Evolutionary conservation across 2,329 filamentous ascomycete genomes (phyloP), one percentile per base, ranked within the genome.

Genomic region (Clarireedia sp.): DNA sequence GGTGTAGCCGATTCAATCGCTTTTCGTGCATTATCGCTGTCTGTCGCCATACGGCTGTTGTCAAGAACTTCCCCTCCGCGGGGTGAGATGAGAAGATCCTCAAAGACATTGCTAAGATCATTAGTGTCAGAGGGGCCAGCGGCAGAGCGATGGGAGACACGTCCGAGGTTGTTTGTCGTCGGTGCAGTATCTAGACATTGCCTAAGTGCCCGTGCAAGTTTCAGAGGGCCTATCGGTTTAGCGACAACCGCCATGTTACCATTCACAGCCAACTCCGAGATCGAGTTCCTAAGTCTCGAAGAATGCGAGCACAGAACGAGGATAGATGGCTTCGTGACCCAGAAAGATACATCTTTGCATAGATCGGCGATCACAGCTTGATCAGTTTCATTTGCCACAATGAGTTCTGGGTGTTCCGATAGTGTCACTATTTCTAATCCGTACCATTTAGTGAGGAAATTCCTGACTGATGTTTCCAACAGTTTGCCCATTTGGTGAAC

Each of bases 151-250:
- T 57, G 57, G 1, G 63, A 64, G 7, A 64, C 66, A 2, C 19
- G 9, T 12, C 24, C 44, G 3, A 8, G 29, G 37, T 46, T 21
- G 7, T 17, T 19, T 29, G 38, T 14, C 21, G 40, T 44, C 9
- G 58, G 48, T 17, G 58, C 48, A 21, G 61, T 61, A 33, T 64
- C 59, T 8, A 68, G 45, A 37, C 62, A 65, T 49, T 64, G 61
- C 5, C 57, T 57, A 14, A 69, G 59, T 2, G 66, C 66, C 55
- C 64, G 62, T 33, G 65, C 67, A 10, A 68, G 60, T 52, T 69
- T 69, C 12, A 67, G 48, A 3, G 67, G 67, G 0, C 66, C 67
- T 17, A 68, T 60, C 9, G 67, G 67, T 48, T 67, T 69, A 1
- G 63, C 65, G 19, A 67, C 61, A 50, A 62, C 67, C 3, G 63